phyloP scores from a whole-genome alignment of 2,329 filamentous ascomycete species.

The Chaetomium sp. region DNA sequence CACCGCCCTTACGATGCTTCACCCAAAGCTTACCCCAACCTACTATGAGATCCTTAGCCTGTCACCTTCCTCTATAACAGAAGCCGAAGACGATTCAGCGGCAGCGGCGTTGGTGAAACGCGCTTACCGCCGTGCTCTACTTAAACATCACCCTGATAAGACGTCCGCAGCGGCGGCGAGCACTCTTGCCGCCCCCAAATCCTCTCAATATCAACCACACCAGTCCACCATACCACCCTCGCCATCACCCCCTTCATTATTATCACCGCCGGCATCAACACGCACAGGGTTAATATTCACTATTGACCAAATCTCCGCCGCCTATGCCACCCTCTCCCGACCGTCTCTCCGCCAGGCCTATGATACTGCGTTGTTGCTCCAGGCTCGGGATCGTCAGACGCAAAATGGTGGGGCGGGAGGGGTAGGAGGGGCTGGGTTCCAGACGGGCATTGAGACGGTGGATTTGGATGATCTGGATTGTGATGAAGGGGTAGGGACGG shows the following conservation, averaged over 20 bases:
- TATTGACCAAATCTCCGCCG: constrained; percentile 58
- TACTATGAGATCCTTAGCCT: constrained; percentile 58
- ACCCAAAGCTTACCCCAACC: constrained; percentile 32
- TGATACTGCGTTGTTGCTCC: constrained; percentile 42
- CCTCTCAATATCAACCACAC: background rate
- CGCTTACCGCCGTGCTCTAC: constrained; percentile 58
- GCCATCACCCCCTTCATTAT: background rate
- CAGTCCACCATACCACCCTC: background rate
- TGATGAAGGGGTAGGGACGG: constrained; percentile 32
- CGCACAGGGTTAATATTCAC: constrained; percentile 41
- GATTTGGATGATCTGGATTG: constrained; percentile 59
- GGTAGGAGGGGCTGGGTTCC: constrained; percentile 29
- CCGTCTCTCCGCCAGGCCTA: constrained; percentile 45
- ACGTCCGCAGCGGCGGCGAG: background rate
- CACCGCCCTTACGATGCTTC: background rate
- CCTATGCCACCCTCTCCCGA: constrained; percentile 51
- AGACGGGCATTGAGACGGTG: constrained; percentile 55
- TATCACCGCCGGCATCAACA: background rate
- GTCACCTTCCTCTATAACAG: constrained; percentile 41
- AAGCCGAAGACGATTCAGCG: constrained; percentile 33
- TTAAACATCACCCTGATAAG: constrained; percentile 62
- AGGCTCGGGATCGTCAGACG: background rate
- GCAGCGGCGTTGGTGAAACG: constrained; percentile 44
- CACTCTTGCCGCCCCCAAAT: no score
- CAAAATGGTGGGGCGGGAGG: background rate